Percentiles rank a stretch among this genome's conserved stretches.
phyloP scores from a whole-genome alignment of 768 basidiomycete genomes.

The Tylopilus subfusipes region DNA sequence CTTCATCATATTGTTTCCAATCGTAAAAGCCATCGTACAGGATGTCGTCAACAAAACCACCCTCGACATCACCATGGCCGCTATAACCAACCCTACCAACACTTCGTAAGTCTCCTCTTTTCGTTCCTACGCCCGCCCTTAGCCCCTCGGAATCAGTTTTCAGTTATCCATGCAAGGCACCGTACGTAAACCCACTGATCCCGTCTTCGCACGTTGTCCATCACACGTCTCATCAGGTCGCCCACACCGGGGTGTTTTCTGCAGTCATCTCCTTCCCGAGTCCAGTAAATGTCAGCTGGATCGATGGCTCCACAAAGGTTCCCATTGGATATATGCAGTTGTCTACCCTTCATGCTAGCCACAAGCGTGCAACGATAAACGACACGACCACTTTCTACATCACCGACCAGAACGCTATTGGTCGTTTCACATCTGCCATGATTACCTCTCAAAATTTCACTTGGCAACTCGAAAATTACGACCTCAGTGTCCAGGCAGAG shows the following conservation, averaged over 20 bases:
- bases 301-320: constrained; percentile 44
- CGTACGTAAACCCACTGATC: constrained; percentile 32
- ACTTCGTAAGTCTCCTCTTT: constrained; percentile 41
- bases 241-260: constrained; percentile 63
- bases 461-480: constrained; percentile 58
- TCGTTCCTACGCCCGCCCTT: neutral
- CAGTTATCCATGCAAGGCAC: constrained; percentile 48
- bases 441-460: constrained; percentile 67
- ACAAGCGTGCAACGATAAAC: constrained; percentile 59
- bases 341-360: constrained; percentile 42
- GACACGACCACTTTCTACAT: constrained; percentile 59
- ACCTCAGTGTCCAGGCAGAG: constrained; percentile 58
- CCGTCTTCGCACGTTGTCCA: neutral
- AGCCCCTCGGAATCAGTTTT: constrained; percentile 41
- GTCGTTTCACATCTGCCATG: constrained; percentile 55
- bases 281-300: constrained; percentile 58
- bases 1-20: constrained; percentile 67
- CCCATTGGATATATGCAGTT: constrained; percentile 55
- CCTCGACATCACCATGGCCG: constrained; percentile 50
- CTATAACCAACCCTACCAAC: constrained; percentile 54
- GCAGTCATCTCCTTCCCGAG: constrained; percentile 61
- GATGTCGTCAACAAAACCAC: constrained; percentile 55
- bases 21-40: constrained; percentile 63
- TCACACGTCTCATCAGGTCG: constrained; percentile 39
- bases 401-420: constrained; percentile 53